These are phyloP conservation scores for Ascochyta koolunga DNA, from an alignment of 2,329 filamentous ascomycete genomes.

Conservation along the genomic window DNA sequence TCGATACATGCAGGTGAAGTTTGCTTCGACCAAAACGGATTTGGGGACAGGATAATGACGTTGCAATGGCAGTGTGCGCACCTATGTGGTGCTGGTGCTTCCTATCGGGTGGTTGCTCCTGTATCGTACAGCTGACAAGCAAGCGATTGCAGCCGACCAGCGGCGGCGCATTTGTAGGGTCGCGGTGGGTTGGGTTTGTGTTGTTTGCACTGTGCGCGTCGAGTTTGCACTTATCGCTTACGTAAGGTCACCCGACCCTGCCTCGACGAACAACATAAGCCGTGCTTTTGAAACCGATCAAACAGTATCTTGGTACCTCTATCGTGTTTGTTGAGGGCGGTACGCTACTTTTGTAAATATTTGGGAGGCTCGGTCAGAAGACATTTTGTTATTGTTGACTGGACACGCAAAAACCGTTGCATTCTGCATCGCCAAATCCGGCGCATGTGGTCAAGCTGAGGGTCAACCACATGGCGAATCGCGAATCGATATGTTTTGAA, in stretches of 20 bases:
- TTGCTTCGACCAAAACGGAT: conserved; percentile 12
- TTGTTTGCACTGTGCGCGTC: conserved; percentile 33
- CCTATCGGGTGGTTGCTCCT: conserved; percentile 31
- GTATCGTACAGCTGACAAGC: conserved; percentile 27
- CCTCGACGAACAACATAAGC: neutral
- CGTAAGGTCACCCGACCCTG: neutral
- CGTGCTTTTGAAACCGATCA: neutral
- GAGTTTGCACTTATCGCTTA: conserved; percentile 10
- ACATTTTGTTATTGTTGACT: neutral
- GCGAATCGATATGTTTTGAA: neutral
- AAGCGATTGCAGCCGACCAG: conserved; percentile 26
- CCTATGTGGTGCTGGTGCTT: conserved; percentile 36
- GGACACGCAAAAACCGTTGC: conserved; percentile 1
- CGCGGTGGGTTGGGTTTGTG: conserved; percentile 31
- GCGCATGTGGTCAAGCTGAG: neutral
- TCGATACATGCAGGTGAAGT: conserved; percentile 7
- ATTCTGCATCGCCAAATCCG: conserved; percentile 12
- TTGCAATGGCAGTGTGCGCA: conserved; percentile 29
- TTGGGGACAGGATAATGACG: neutral
- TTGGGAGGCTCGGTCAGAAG: neutral
- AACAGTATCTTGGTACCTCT: neutral
- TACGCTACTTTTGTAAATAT: neutral
- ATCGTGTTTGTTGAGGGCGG: neutral
- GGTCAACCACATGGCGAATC: neutral
- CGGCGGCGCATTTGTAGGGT: conserved; percentile 16